These are phyloP conservation scores for Pestalotiopsis sp. DNA, from an alignment of 2,329 filamentous ascomycete species.

Conservation along the genomic window DNA sequence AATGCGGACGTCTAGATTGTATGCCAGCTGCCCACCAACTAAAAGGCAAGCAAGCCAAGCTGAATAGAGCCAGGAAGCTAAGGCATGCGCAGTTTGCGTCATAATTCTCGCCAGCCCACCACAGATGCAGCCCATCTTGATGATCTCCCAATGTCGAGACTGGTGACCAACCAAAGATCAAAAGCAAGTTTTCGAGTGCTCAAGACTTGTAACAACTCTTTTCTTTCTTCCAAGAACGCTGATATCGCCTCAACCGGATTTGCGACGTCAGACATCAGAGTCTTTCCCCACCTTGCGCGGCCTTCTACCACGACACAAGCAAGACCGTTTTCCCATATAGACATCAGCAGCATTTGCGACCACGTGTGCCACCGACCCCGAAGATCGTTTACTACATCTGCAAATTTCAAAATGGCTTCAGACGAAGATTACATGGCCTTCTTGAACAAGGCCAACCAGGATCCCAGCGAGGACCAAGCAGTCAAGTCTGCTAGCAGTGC, in stretches of 20 bases:
- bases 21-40: neutral
- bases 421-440: conserved; percentile 86
- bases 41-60: neutral
- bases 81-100: neutral
- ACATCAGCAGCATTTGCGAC: neutral
- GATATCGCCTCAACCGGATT: neutral
- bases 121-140: neutral
- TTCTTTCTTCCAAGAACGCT: neutral
- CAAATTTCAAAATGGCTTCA: conserved; percentile 59
- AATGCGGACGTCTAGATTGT: neutral
- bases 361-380: neutral
- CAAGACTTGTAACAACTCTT: neutral
- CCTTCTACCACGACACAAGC: neutral
- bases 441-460: conserved; percentile 82
- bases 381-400: conserved; percentile 21
- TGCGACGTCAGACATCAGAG: neutral
- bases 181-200: neutral
- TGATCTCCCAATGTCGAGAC: neutral
- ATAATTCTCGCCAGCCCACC: neutral
- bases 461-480: conserved; percentile 65
- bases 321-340: neutral
- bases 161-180: neutral
- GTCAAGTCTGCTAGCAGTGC: conserved; percentile 30
- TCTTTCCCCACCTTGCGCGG: neutral
- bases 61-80: neutral